phyloP scores from a whole-genome alignment of 2,329 filamentous ascomycete species.

The Bimuria novae-zelandiae region DNA sequence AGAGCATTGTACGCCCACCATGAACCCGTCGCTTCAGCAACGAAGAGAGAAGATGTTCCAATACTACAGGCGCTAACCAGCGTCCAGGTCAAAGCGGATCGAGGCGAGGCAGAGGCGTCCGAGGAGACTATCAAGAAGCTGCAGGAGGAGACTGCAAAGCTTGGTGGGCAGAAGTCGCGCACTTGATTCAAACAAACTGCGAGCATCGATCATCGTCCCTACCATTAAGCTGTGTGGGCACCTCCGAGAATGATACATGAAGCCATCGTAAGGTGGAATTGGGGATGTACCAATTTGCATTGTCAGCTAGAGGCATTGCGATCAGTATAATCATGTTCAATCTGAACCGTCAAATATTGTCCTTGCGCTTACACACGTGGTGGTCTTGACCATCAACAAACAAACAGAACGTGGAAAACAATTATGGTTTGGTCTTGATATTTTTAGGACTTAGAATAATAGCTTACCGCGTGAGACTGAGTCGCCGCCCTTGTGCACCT shows the following conservation, averaged over 20 bases:
- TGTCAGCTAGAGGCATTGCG: not conserved
- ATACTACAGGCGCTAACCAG: slow-evolving; percentile 1
- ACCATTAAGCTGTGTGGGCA: not conserved
- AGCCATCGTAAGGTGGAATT: not conserved
- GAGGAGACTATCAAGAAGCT: slow-evolving; percentile 51
- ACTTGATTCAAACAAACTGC: not conserved
- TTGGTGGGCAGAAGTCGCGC: slow-evolving; percentile 26
- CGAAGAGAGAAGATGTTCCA: not conserved
- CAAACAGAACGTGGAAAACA: not conserved
- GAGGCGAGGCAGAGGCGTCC: slow-evolving; percentile 47
- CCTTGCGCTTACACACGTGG: not conserved
- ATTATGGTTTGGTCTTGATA: not conserved
- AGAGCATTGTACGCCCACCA: slow-evolving; percentile 44
- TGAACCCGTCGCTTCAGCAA: not conserved
- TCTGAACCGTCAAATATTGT: not conserved
- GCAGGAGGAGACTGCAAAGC: slow-evolving; percentile 51
- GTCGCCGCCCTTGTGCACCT: too few species aligned
- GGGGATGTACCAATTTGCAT: not conserved
- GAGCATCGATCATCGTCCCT: not conserved
- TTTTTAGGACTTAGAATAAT: too few species aligned
- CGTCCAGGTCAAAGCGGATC: slow-evolving; percentile 49
- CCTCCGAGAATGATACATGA: not conserved
- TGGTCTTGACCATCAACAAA: not conserved
- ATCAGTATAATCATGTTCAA: slow-evolving; percentile 1
- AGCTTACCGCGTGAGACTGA: too few species aligned